Conservation (phyloP, 768 basidiomycete genomes). For the Floccularia luteovirens region DNA sequence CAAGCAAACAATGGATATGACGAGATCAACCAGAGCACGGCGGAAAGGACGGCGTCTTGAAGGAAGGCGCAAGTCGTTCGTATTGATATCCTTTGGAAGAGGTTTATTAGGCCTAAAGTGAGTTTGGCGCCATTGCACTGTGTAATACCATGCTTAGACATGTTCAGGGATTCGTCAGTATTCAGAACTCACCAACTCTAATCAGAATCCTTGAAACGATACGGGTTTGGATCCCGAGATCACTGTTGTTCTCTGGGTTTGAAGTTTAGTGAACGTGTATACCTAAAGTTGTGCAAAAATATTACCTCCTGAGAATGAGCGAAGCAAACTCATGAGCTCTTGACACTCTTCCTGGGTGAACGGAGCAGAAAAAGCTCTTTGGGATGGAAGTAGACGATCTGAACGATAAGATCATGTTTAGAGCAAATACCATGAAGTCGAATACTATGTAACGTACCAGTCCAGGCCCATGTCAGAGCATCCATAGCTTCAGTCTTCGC, state of each 20-base stretch:
- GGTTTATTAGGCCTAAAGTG: conserved; percentile 65
- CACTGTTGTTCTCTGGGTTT: conserved; percentile 19
- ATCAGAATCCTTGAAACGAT: conserved; percentile 63
- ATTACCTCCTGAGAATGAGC: conserved; percentile 12
- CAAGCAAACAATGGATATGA: conserved; percentile 59
- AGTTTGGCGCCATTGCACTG: conserved; percentile 64
- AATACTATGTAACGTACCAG: conserved; percentile 49
- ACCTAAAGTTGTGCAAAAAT: neutral
- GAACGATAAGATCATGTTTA: neutral
- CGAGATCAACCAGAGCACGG: conserved; percentile 46
- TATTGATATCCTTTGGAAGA: conserved; percentile 44
- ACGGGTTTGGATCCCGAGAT: conserved; percentile 42
- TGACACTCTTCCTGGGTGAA: conserved; percentile 75
- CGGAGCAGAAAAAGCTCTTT: conserved; percentile 49
- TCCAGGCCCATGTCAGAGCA: conserved; percentile 74
- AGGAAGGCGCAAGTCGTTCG: conserved; percentile 15
- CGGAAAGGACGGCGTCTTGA: conserved; percentile 29
- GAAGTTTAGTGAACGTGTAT: neutral
- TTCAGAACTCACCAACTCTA: conserved; percentile 48
- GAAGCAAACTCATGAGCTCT: conserved; percentile 57
- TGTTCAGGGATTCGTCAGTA: neutral
- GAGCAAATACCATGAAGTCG: neutral
- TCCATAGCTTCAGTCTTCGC: conserved; percentile 68
- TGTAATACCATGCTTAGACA: neutral
- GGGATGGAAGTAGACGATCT: conserved; percentile 66